Evolutionary conservation across 2,329 filamentous ascomycete genomes (phyloP).

Genomic region (Trichoderma sp.): DNA sequence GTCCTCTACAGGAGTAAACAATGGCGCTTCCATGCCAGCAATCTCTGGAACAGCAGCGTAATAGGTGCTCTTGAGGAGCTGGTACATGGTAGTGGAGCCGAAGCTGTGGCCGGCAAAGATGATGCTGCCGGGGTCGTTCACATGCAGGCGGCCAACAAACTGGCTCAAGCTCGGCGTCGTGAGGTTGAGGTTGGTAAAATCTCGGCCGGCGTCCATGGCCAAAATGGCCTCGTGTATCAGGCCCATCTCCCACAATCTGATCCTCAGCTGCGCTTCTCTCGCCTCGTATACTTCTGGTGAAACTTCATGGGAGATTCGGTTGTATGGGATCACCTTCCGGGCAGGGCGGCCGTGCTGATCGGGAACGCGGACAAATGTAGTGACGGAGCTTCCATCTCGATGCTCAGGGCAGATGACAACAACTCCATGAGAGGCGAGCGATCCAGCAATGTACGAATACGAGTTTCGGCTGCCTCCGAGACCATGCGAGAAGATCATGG

Average conservation of each 20-base stretch:
- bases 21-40: conserved; percentile 52
- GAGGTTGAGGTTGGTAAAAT: conserved; percentile 55
- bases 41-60: conserved; percentile 58
- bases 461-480: conserved; percentile 79
- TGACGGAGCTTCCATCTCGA: conserved; percentile 75
- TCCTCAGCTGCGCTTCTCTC: conserved; percentile 71
- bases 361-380: conserved; percentile 69
- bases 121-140: conserved; percentile 71
- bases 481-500: conserved; percentile 84
- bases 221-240: conserved; percentile 68
- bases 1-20: conserved; percentile 60
- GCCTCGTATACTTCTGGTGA: conserved; percentile 65
- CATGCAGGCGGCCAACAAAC: conserved; percentile 63
- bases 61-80: conserved; percentile 78
- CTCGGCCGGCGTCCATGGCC: conserved; percentile 61
- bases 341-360: conserved; percentile 43
- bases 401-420: conserved; percentile 83
- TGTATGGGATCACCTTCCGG: conserved; percentile 49
- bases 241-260: conserved; percentile 78
- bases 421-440: conserved; percentile 77
- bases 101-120: conserved; percentile 81
- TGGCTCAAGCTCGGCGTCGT: conserved; percentile 54
- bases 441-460: conserved; percentile 81
- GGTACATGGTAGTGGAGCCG: conserved; percentile 71
- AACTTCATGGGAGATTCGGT: conserved; percentile 61